These are phyloP conservation scores for Ogataea polymorpha DNA, from an alignment of 805 yeast genomes.

Conservation along the genomic window DNA sequence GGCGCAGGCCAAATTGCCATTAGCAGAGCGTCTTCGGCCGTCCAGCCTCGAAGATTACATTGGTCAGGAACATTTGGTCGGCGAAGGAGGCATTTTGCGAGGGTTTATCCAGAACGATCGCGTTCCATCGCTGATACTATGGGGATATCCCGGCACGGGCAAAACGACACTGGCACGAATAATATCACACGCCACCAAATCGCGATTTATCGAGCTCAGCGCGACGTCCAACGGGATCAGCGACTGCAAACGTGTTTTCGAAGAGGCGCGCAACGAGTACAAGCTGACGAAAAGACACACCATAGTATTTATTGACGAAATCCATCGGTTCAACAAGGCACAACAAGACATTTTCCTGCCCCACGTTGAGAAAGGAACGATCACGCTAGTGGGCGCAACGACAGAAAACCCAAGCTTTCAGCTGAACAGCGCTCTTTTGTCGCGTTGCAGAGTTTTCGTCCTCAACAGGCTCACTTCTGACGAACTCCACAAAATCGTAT, in stretches of 20 bases:
- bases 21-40: constrained; percentile 87
- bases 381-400: constrained; percentile 90
- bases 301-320: constrained; percentile 85
- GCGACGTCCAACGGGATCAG: constrained; percentile 72
- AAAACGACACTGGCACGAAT: constrained; percentile 73
- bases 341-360: constrained; percentile 91
- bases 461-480: constrained; percentile 48
- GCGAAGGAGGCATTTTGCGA: constrained; percentile 59
- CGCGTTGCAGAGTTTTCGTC: constrained; percentile 80
- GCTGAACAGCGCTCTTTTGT: constrained; percentile 74
- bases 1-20: constrained; percentile 39
- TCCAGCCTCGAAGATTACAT: constrained; percentile 60
- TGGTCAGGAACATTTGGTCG: constrained; percentile 82
- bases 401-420: constrained; percentile 91
- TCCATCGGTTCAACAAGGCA: constrained; percentile 78
- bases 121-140: constrained; percentile 81
- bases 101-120: constrained; percentile 62
- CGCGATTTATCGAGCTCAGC: constrained; percentile 73
- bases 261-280: constrained; percentile 44
- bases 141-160: constrained; percentile 98
- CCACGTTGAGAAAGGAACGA: constrained; percentile 77
- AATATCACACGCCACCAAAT: constrained; percentile 50
- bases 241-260: constrained; percentile 65
- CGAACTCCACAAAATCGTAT: constrained; percentile 53
- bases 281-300: constrained; percentile 50